Base-by-base conservation (phyloP, 2,329 filamentous ascomycete species). In the Colletotrichum paranaense region DNA sequence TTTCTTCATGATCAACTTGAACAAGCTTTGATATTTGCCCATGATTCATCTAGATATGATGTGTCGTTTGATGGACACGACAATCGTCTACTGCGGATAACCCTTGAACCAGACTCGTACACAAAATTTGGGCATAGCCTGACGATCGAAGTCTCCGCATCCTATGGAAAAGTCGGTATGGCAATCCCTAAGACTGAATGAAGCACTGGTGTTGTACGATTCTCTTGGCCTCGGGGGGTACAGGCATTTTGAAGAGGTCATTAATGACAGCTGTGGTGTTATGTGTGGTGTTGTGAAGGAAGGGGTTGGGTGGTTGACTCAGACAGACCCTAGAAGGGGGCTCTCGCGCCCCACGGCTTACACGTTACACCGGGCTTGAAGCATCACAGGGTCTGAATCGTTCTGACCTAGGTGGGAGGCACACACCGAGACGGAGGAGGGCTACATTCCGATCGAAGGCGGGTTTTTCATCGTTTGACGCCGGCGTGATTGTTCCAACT, bases 371-470 rank as follows among this genome's bases (percentile, higher is more conserved):
- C 24, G 26, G 24, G 56, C 32, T 38, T 55, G 46, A 46, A 38
- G 26, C 60, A 58, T 64, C 62, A 49, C 60, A 73, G 67, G 71
- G 71, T 73, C 71, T 62, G 56, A 62, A 42, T 55, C 71, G 55
- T 38, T 46, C 46, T 57, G 42, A 42, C 60, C 46, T 59, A 5
- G 46, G 46, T 53, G 62, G 35, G 26, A 22, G 30, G 12, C 32
- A 16, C 14, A 42, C 38, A 16, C 38, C 38, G 38, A 42, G 38
- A 7, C 38, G 38, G 14, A 42, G 38, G 28, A 53, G 24, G 55
- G 24, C 66, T 26, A 24, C 71, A 73, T 73, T 73, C 71, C 71
- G 30, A 16, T 38, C n/a, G 67, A 53, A 26, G 71, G 71, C 71
- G n/a, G 67, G 62, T 19, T 64, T 55, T 6, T 8, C 14, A 22